phyloP scores from a whole-genome alignment of 140 eudicot species.

The Ambrosia hybrid region DNA sequence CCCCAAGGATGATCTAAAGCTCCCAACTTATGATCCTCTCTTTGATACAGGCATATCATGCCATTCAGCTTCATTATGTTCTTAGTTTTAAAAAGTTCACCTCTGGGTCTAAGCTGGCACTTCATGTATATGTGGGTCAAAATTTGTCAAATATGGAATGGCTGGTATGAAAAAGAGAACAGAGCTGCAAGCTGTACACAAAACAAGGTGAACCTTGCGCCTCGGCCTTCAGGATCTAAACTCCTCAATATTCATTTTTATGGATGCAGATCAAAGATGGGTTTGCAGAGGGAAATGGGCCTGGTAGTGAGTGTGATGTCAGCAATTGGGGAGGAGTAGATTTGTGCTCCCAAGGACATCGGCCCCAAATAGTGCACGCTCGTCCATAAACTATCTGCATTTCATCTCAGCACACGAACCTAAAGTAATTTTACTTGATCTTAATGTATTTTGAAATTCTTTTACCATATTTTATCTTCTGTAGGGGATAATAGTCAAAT shows the following conservation, averaged over 20 bases:
- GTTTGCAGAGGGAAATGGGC: conserved; percentile 42
- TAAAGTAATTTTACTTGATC: too few species aligned
- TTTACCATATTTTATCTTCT: too few species aligned
- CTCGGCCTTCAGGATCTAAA: neutral
- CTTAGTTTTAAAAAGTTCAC: neutral
- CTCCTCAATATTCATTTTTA: neutral
- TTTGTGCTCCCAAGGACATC: conserved; percentile 39
- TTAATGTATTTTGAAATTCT: neutral
- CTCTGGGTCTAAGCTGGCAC: neutral
- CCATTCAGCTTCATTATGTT: conserved; percentile 4
- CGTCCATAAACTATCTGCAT: too few species aligned
- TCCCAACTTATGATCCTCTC: conserved; percentile 46
- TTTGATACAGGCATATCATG: conserved; percentile 32
- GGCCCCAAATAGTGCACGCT: too few species aligned
- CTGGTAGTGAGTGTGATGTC: conserved; percentile 41
- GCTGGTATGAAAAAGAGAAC: neutral
- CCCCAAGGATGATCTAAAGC: conserved; percentile 52
- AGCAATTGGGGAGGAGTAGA: conserved; percentile 56
- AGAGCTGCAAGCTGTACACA: neutral
- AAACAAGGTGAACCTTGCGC: neutral
- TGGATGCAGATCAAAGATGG: conserved; percentile 47
- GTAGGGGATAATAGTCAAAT: too few species aligned
- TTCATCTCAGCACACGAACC: too few species aligned
- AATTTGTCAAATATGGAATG: too few species aligned
- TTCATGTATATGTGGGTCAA: too few species aligned